Evolutionary conservation across 495 filamentous ascomycete genomes (phyloP).

Genomic region (Daldinia loculata): DNA sequence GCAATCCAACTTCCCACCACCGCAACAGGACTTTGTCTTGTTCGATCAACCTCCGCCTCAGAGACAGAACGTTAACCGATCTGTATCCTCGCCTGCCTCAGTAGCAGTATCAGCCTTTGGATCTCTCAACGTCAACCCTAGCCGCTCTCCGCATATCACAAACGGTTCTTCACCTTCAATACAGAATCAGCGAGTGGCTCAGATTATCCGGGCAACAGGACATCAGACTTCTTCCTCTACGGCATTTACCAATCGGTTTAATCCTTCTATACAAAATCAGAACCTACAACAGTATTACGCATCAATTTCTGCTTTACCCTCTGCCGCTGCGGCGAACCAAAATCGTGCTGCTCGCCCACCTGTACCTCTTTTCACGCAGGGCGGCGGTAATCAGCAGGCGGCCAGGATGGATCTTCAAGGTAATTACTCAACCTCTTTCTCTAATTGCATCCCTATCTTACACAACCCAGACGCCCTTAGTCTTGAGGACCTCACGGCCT

Average conservation of each 20-base stretch:
- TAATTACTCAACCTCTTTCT: conserved; percentile 36
- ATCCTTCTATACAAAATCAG: conserved; percentile 54
- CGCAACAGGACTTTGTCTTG: conserved; percentile 65
- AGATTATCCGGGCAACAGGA: conserved; percentile 67
- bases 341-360: conserved; percentile 58
- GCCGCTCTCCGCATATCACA: conserved; percentile 45
- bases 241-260: conserved; percentile 66
- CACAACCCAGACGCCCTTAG: conserved; percentile 57
- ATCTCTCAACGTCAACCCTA: conserved; percentile 43
- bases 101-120: conserved; percentile 52
- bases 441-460: conserved; percentile 49
- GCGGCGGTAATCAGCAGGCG: conserved; percentile 54
- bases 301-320: conserved; percentile 57
- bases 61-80: conserved; percentile 60
- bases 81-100: conserved; percentile 51
- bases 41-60: conserved; percentile 56
- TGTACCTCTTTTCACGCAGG: conserved; percentile 63
- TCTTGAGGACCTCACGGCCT: conserved; percentile 61
- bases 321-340: conserved; percentile 56
- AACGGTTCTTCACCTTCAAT: conserved; percentile 50
- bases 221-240: conserved; percentile 62
- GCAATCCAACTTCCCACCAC: conserved; percentile 53
- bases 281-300: conserved; percentile 60
- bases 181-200: conserved; percentile 66
- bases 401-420: conserved; percentile 61